Evolutionary conservation across 148 eudicot genomes (phyloP).

Genomic region (Rhododendron griersonianum): DNA sequence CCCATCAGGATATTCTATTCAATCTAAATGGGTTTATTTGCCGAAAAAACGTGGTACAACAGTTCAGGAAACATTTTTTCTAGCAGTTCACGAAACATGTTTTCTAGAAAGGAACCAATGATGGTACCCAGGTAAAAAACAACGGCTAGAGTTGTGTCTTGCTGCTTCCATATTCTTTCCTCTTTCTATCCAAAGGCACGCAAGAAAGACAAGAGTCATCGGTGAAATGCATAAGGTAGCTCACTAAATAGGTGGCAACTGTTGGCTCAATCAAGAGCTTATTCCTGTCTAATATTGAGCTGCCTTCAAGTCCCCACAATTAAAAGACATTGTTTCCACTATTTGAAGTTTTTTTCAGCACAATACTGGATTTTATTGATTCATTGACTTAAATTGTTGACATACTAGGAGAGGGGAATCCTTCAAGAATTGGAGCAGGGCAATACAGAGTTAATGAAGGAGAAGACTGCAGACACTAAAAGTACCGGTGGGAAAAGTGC

Average conservation of each 20-base stretch:
- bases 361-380: neutral
- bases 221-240: neutral
- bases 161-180: neutral
- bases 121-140: neutral
- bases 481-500: constrained; percentile 17
- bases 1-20: neutral
- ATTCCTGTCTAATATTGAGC: neutral
- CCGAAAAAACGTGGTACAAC: neutral
- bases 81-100: neutral
- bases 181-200: neutral
- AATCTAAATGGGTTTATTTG: neutral
- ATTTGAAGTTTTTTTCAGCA: neutral
- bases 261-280: neutral
- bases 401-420: constrained; percentile 55
- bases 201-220: neutral
- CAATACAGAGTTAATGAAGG: constrained; percentile 20
- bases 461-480: constrained; percentile 24
- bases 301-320: neutral
- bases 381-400: neutral
- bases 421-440: constrained; percentile 45
- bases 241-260: neutral
- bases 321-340: neutral
- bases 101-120: neutral
- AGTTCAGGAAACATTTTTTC: neutral
- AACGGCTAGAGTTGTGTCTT: neutral